Conservation (phyloP, 371 early-diverging fungal genomes). For the Mortierella sp. region DNA sequence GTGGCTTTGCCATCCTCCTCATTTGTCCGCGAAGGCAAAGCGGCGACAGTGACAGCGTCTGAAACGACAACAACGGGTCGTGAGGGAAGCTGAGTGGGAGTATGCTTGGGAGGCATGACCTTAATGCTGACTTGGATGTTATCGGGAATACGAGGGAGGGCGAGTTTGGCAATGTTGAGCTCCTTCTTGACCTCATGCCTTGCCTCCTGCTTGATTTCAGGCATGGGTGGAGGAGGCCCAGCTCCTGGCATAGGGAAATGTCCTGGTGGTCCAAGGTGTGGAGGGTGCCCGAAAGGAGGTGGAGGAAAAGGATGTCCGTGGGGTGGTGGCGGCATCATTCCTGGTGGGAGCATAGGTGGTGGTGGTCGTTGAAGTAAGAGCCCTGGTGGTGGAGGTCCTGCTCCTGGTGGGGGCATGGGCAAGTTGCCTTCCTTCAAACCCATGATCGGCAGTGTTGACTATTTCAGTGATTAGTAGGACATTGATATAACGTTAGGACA, state of each 20-base stretch:
- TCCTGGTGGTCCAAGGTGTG: conserved; percentile 24
- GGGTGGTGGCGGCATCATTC: conserved; percentile 43
- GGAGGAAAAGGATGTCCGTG: conserved; percentile 25
- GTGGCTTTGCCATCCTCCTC: conserved; percentile 12
- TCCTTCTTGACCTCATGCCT: conserved; percentile 43
- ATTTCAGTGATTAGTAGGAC: not conserved
- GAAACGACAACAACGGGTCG: conserved; percentile 43
- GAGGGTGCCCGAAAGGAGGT: conserved; percentile 4
- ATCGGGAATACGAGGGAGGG: conserved; percentile 39
- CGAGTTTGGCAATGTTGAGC: conserved; percentile 31
- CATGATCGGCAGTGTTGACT: conserved; percentile 45
- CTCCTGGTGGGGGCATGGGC: conserved; percentile 56
- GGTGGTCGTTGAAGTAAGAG: conserved; percentile 30
- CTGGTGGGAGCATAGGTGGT: conserved; percentile 39
- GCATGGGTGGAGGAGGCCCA: not conserved
- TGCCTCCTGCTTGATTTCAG: conserved; percentile 23
- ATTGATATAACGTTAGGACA: not conserved
- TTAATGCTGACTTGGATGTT: conserved; percentile 37
- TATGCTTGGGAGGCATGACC: conserved; percentile 40
- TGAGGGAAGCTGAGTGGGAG: conserved; percentile 34
- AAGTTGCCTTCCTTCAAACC: conserved; percentile 44
- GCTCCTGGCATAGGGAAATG: conserved; percentile 18
- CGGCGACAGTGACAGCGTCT: conserved; percentile 28
- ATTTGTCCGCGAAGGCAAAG: conserved; percentile 9
- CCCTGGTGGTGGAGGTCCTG: conserved; percentile 54